phyloP scores from a whole-genome alignment of 2,329 filamentous ascomycete species.

The Cephalotrichum gorgonifer region DNA sequence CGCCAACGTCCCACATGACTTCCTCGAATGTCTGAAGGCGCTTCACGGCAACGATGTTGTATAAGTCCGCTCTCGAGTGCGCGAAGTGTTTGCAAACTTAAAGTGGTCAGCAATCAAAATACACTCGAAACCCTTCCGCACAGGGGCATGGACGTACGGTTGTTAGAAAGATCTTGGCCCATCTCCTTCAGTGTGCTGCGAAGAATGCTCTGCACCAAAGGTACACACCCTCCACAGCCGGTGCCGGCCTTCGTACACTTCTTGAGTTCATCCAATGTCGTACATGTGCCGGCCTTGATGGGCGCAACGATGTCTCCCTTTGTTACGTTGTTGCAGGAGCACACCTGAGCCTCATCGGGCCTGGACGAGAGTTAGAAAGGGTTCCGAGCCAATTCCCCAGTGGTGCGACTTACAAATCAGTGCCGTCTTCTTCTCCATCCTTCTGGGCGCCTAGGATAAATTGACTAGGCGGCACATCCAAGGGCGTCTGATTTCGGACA shows the following conservation, averaged over 20 bases:
- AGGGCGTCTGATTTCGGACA: constrained; percentile 71
- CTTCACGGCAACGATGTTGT: constrained; percentile 79
- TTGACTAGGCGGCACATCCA: constrained; percentile 70
- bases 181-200: constrained; percentile 77
- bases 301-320: constrained; percentile 67
- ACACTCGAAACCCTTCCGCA: too few species aligned
- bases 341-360: constrained; percentile 78
- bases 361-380: constrained; percentile 24
- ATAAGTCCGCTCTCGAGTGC: constrained; percentile 79
- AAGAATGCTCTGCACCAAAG: constrained; percentile 80
- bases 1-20: constrained; percentile 71
- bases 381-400: not conserved
- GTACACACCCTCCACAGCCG: constrained; percentile 84
- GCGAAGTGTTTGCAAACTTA: constrained; percentile 69
- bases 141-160: constrained; percentile 29
- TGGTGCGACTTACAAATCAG: constrained; percentile 38
- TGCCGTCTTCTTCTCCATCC: constrained; percentile 61
- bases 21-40: constrained; percentile 59
- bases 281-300: constrained; percentile 72
- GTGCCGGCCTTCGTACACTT: constrained; percentile 86
- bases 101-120: not conserved
- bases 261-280: constrained; percentile 73
- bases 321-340: constrained; percentile 85
- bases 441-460: constrained; percentile 73
- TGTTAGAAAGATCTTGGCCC: constrained; percentile 79